A percentile compares a stretch with the other conserved stretches of the same genome.
phyloP scores from a whole-genome alignment of 2,329 filamentous ascomycete species.

The Aureobasidium sp. region DNA sequence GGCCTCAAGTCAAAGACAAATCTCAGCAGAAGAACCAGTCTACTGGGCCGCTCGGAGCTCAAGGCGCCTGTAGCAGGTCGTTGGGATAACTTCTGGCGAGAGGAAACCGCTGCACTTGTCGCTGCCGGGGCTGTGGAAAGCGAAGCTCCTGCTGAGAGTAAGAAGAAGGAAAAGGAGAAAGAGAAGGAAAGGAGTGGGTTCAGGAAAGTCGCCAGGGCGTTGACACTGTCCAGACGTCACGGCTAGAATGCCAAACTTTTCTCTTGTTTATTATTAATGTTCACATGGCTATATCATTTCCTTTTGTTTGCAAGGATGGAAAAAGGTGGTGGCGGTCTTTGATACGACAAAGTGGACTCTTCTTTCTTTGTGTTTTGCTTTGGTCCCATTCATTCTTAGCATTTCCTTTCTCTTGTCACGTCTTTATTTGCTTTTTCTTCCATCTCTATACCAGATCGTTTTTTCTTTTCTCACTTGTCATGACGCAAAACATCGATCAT shows the following conservation, averaged over 20 bases:
- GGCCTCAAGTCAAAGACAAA: not conserved
- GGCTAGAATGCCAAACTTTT: no score
- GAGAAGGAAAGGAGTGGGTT: not conserved
- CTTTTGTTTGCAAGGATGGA: not conserved
- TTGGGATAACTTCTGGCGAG: constrained; percentile 5
- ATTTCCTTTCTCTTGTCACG: no score
- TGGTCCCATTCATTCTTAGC: no score
- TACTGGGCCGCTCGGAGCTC: not conserved
- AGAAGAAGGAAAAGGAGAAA: constrained; percentile 6
- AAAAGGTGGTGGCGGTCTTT: no score
- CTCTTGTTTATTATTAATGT: no score
- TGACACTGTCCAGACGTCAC: not conserved
- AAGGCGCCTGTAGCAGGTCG: not conserved
- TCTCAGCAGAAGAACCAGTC: not conserved
- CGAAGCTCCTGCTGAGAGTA: not conserved
- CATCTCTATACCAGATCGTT: no score
- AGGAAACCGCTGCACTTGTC: not conserved
- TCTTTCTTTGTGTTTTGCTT: no score
- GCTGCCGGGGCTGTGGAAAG: not conserved
- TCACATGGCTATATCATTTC: not conserved
- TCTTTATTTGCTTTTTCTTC: no score
- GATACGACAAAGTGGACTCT: no score
- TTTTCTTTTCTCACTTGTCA: no score
- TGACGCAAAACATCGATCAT: no score
- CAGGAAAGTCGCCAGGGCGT: not conserved